These are phyloP conservation scores for Xylaria sp. DNA, from an alignment of 495 filamentous ascomycete species.

Conservation along the genomic window DNA sequence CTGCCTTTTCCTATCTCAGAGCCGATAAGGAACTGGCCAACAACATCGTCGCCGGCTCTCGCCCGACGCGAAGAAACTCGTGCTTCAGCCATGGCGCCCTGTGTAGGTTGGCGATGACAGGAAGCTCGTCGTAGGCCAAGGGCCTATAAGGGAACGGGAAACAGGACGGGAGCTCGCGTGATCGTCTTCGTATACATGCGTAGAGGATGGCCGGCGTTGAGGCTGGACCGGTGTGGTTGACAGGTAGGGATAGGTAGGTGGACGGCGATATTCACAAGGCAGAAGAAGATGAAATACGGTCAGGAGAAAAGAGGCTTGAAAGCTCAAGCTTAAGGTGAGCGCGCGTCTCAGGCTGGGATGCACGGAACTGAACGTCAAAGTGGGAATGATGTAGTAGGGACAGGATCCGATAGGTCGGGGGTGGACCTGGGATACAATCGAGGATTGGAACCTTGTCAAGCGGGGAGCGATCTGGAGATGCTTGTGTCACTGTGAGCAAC, in stretches of 20 bases:
- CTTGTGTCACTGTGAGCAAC: constrained; percentile 41
- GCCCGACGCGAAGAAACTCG: constrained; percentile 47
- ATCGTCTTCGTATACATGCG: constrained; percentile 56
- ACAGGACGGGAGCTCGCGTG: constrained; percentile 47
- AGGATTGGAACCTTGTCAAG: constrained; percentile 40
- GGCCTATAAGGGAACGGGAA: constrained; percentile 53
- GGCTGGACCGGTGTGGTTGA: constrained; percentile 29
- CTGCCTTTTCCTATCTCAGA: constrained; percentile 93
- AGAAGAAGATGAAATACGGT: constrained; percentile 31
- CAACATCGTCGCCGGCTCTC: constrained; percentile 63
- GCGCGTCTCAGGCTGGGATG: constrained; percentile 35
- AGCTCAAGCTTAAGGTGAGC: constrained; percentile 30
- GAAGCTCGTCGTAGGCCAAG: constrained; percentile 53
- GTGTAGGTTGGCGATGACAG: constrained; percentile 52
- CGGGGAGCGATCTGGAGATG: constrained; percentile 42
- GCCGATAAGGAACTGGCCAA: constrained; percentile 79
- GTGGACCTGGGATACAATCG: constrained; percentile 40
- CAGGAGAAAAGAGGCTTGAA: constrained; percentile 31
- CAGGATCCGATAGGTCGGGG: constrained; percentile 47
- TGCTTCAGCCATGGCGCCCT: constrained; percentile 55
- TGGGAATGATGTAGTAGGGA: constrained; percentile 46
- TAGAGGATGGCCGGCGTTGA: constrained; percentile 26
- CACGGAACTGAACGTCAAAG: constrained; percentile 40
- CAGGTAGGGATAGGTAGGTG: constrained; percentile 25
- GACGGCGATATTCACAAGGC: constrained; percentile 31